Percentiles rank a stretch among this genome's conserved stretches.
phyloP scores from a whole-genome alignment of 257 asterid species.

The Forsythia viridissima region DNA sequence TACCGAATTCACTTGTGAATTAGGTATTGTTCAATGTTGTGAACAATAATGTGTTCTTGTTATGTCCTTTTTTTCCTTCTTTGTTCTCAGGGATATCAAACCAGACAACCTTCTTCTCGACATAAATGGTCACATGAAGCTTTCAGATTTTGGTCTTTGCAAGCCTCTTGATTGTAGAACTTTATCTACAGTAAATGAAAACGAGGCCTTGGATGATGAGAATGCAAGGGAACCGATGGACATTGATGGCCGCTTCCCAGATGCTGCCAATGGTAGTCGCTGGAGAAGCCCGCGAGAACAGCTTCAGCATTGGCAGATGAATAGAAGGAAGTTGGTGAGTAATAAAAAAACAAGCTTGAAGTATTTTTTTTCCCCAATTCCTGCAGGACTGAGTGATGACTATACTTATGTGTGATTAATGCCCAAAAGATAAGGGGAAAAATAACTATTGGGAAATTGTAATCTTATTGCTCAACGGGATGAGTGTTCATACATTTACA shows the following conservation, averaged over 20 bases:
- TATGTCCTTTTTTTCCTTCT: neutral
- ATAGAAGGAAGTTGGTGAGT: conserved; percentile 61
- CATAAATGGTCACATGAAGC: conserved; percentile 93
- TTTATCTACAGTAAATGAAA: conserved; percentile 50
- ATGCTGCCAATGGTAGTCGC: conserved; percentile 39
- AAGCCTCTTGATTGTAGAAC: conserved; percentile 88
- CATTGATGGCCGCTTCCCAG: conserved; percentile 46
- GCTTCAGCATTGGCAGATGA: conserved; percentile 69
- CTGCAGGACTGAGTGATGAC: neutral
- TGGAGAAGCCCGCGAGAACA: conserved; percentile 61
- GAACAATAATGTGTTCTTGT: conserved; percentile 11
- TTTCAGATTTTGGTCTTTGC: conserved; percentile 97
- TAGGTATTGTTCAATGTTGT: conserved; percentile 8
- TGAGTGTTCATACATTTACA: neutral
- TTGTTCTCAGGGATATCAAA: conserved; percentile 76
- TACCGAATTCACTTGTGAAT: conserved; percentile 13
- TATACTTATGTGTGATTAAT: neutral
- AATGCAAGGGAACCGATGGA: conserved; percentile 54
- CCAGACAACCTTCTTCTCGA: conserved; percentile 98
- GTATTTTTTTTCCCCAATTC: neutral
- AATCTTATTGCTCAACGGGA: neutral
- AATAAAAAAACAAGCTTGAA: neutral
- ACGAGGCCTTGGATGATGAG: conserved; percentile 58
- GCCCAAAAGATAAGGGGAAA: neutral
- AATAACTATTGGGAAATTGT: neutral